These are phyloP conservation scores for Phylloporus sp. DNA, from an alignment of 1,284 basidiomycete species.

Conservation along the genomic window DNA sequence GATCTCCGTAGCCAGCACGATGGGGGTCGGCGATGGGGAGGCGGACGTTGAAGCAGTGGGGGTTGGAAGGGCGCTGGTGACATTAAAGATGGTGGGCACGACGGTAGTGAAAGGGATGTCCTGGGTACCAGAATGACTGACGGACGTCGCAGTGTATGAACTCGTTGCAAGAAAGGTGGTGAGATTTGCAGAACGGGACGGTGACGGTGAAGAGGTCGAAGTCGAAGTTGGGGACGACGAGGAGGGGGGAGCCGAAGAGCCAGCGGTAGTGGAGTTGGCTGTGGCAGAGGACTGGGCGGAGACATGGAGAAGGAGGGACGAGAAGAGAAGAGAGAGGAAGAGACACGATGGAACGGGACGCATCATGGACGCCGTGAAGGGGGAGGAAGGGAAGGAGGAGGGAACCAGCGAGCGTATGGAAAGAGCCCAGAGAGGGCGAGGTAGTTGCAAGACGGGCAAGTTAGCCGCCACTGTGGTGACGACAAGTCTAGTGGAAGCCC, in stretches of 20 bases:
- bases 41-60: conserved; percentile 49
- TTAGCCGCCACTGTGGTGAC: conserved; percentile 34
- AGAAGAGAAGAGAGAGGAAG: conserved; percentile 28
- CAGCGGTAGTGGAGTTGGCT: conserved; percentile 14
- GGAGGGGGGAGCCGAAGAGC: conserved; percentile 7
- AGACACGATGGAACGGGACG: conserved; percentile 4
- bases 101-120: conserved; percentile 53
- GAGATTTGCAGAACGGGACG: conserved; percentile 31
- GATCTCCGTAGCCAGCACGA: conserved; percentile 71
- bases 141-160: conserved; percentile 49
- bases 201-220: not conserved
- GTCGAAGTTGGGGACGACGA: too few relatives aligned
- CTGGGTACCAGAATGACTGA: conserved; percentile 51
- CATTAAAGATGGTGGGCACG: conserved; percentile 61
- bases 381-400: not conserved
- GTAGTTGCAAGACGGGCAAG: conserved; percentile 10
- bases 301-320: conserved; percentile 26
- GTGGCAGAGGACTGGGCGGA: conserved; percentile 29
- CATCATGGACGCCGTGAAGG: conserved; percentile 21
- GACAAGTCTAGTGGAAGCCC: conserved; percentile 5
- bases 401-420: not conserved
- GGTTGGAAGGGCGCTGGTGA: conserved; percentile 51
- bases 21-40: conserved; percentile 55
- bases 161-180: conserved; percentile 56
- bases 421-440: conserved; percentile 1